A percentile compares a stretch with the other conserved stretches of the same genome.
Conservation (phyloP, 371 early-diverging fungal genomes). For the Racocetra persica region DNA sequence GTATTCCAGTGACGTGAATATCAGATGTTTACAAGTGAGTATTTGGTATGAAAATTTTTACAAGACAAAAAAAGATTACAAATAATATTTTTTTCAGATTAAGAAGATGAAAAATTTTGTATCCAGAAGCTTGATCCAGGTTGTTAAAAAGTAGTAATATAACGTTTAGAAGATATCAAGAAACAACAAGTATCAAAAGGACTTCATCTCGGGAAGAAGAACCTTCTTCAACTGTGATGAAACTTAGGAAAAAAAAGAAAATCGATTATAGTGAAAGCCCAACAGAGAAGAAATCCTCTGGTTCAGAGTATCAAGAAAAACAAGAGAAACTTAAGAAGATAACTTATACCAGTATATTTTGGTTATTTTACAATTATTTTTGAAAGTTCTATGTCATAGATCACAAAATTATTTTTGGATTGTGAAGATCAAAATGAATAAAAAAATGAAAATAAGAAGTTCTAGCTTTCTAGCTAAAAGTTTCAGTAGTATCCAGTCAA, state of each 20-base stretch:
- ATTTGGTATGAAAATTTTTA: too few species aligned
- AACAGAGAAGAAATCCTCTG: background rate
- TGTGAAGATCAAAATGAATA: conserved; percentile 29
- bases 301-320: background rate
- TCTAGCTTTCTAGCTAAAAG: conserved; percentile 39
- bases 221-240: conserved; percentile 12
- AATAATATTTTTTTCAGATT: too few species aligned
- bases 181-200: background rate
- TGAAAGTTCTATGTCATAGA: too few species aligned
- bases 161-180: background rate
- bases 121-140: background rate
- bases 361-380: background rate
- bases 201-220: conserved; percentile 1
- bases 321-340: conserved; percentile 28
- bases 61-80: too few species aligned
- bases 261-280: background rate
- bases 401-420: conserved; percentile 19
- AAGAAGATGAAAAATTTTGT: too few species aligned
- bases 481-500: conserved; percentile 29
- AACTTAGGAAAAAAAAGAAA: conserved; percentile 14
- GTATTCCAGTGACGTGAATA: too few species aligned
- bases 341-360: conserved; percentile 31
- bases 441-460: conserved; percentile 27
- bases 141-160: background rate
- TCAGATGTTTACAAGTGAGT: too few species aligned